Base-by-base conservation (phyloP, 2,329 filamentous ascomycete species). In the Colletotrichum sojae region DNA sequence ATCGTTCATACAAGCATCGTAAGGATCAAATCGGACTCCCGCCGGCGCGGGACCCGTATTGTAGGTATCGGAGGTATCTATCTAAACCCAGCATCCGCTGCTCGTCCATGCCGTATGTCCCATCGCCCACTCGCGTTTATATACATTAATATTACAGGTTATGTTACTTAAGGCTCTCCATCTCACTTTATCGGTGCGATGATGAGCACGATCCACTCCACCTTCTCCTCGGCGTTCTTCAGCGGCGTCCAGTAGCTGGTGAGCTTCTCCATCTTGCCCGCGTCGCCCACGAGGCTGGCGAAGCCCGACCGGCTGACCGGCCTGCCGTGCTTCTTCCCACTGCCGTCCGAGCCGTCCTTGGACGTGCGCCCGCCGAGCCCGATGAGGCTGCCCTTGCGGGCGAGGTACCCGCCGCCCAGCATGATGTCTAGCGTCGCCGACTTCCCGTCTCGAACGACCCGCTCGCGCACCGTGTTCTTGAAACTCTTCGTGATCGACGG, bases 401-500 rank as follows among this genome's bases (percentile, higher is more conserved):
- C 56, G 9, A 70, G 60, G 15, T 54, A 55, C 45, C 57, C 59
- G 49, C 70, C 56, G 16, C 67, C 55, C 5, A 71, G 54, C 54
- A 67, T 71, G 3, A 79, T 72, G 13, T 79, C 76, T 6, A 79
- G 69, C 10, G 75, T 75, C 39, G 78, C 77, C 22, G 82, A 79
- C 55, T 75, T 78, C 57, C 82, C 80, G 48, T 81, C 79, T 3
- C 73, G 71, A 1, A 79, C 63, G 1, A 83, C 71, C 6, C 75
- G 73, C n/a, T 83, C 80, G 22, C 79, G 78, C 2, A 89, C 83
- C 0, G 77, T 78, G 1, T 76, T 73, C 71, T 82, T 83, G 77
- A 87, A 85, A 0, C 80, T 77, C 57, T 82, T 83, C 2, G 80
- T 81, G 6, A 86, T 75, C 2, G 78, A 80, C 0, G 81, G 80